These are phyloP conservation scores for Avicennia marina DNA, from an alignment of 257 asterid species.

Conservation along the genomic window DNA sequence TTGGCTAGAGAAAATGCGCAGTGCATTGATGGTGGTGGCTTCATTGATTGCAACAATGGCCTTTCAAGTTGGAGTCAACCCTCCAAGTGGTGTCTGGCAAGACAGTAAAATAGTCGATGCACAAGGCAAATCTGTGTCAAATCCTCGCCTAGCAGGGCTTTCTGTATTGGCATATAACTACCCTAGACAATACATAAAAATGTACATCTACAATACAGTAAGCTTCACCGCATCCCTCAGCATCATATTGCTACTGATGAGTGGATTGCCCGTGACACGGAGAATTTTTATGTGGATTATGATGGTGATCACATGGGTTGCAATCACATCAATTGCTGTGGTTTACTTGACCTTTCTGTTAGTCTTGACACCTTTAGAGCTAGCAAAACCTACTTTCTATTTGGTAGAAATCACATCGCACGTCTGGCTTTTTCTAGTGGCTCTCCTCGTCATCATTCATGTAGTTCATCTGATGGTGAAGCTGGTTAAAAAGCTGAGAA, in stretches of 20 bases:
- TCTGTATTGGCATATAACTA: constrained; percentile 12
- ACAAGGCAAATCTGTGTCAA: background rate
- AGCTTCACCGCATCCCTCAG: constrained; percentile 27
- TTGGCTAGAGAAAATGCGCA: constrained; percentile 15
- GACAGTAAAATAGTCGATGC: background rate
- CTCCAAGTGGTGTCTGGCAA: too few species aligned
- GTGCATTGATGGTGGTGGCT: constrained; percentile 32
- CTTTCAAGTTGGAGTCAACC: constrained; percentile 28
- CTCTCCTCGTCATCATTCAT: constrained; percentile 17
- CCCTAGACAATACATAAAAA: background rate
- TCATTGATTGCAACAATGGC: constrained; percentile 31
- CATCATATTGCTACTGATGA: constrained; percentile 28
- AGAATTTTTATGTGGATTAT: constrained; percentile 23
- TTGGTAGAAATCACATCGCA: background rate
- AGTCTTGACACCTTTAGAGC: background rate
- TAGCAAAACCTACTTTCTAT: background rate
- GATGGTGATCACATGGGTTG: constrained; percentile 31
- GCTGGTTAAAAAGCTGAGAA: constrained; percentile 5
- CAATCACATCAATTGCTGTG: constrained; percentile 24
- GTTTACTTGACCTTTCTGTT: background rate
- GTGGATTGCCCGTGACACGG: constrained; percentile 23
- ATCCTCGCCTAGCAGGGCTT: constrained; percentile 3
- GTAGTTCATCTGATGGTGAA: constrained; percentile 14
- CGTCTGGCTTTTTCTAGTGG: constrained; percentile 18
- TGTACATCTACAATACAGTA: constrained; percentile 14